phyloP scores from a whole-genome alignment of 441 rosid genomes.

The Metrosideros polymorpha region DNA sequence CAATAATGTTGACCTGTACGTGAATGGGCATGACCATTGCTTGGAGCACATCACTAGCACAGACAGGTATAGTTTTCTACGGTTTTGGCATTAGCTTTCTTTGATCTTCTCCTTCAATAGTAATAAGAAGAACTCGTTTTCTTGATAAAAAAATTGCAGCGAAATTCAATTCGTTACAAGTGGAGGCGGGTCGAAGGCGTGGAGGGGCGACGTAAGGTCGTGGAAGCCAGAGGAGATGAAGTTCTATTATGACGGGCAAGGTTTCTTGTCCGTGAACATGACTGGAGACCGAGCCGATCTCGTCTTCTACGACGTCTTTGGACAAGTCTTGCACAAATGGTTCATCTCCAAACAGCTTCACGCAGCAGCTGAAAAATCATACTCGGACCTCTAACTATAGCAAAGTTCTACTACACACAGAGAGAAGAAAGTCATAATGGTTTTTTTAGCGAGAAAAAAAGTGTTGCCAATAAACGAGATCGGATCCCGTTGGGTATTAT shows the following conservation, averaged over 20 bases:
- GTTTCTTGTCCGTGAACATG: constrained; percentile 52
- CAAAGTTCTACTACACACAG: not conserved
- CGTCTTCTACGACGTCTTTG: constrained; percentile 34
- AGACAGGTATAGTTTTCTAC: constrained; percentile 17
- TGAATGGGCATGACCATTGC: constrained; percentile 61
- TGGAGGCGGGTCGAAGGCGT: constrained; percentile 77
- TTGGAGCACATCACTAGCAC: constrained; percentile 33
- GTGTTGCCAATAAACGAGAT: not conserved
- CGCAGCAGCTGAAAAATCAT: not conserved
- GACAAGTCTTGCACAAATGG: constrained; percentile 48
- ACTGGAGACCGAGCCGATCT: constrained; percentile 14
- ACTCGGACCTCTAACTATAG: not conserved
- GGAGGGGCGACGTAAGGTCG: constrained; percentile 36
- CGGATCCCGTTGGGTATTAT: not conserved
- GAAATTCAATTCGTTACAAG: constrained; percentile 49
- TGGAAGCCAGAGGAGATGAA: constrained; percentile 34
- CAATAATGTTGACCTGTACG: constrained; percentile 37
- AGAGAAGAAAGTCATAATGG: not conserved
- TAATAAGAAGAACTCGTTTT: too few relatives aligned
- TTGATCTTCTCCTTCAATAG: not conserved
- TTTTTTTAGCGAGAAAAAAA: not conserved
- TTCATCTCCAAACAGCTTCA: constrained; percentile 10
- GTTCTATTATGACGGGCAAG: constrained; percentile 62
- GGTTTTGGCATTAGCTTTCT: not conserved
- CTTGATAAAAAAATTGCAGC: constrained; percentile 18